Evolutionary conservation across 352 stramenopile genomes (phyloP).

Genomic region (Phytopythium kandeliae): DNA sequence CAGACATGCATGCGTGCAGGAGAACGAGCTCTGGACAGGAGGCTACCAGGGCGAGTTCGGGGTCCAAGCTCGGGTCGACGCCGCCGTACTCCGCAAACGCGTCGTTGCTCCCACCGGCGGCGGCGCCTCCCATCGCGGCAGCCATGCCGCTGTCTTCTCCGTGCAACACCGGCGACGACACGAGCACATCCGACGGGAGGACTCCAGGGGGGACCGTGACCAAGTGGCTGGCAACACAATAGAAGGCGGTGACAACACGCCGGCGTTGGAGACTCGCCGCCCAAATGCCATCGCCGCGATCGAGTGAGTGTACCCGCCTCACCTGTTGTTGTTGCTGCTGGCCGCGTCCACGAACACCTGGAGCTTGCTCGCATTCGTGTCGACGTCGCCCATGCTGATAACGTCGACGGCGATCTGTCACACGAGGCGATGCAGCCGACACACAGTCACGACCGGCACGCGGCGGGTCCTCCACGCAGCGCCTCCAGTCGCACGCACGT

Average conservation of each 20-base stretch:
- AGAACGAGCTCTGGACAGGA: too few species aligned
- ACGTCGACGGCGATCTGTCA: slow-evolving; percentile 95
- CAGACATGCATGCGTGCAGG: too few species aligned
- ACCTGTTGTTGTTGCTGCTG: slow-evolving; percentile 92
- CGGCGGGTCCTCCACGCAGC: neutral
- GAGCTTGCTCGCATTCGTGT: slow-evolving; percentile 85
- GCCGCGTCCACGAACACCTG: slow-evolving; percentile 89
- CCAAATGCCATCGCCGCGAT: too few species aligned
- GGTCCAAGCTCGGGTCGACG: slow-evolving; percentile 98
- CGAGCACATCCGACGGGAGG: slow-evolving; percentile 96
- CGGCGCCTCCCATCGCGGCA: slow-evolving; percentile 24
- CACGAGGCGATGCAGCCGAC: neutral
- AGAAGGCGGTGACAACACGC: too few species aligned
- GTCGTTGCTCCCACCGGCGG: slow-evolving; percentile 34
- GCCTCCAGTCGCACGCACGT: slow-evolving; percentile 41
- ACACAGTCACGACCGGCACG: neutral
- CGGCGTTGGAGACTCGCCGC: too few species aligned
- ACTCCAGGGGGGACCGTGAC: slow-evolving; percentile 96
- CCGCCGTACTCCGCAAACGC: slow-evolving; percentile 93
- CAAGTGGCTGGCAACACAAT: slow-evolving; percentile 67
- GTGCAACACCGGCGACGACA: slow-evolving; percentile 93
- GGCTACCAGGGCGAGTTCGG: slow-evolving; percentile 95
- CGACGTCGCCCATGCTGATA: slow-evolving; percentile 95
- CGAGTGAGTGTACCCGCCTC: too few species aligned
- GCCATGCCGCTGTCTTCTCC: slow-evolving; percentile 75